A percentile compares a stretch with the other conserved stretches of the same genome.
Evolutionary conservation across 208 protist species (phyloP).

Genomic region (Trypanosoma avium): DNA sequence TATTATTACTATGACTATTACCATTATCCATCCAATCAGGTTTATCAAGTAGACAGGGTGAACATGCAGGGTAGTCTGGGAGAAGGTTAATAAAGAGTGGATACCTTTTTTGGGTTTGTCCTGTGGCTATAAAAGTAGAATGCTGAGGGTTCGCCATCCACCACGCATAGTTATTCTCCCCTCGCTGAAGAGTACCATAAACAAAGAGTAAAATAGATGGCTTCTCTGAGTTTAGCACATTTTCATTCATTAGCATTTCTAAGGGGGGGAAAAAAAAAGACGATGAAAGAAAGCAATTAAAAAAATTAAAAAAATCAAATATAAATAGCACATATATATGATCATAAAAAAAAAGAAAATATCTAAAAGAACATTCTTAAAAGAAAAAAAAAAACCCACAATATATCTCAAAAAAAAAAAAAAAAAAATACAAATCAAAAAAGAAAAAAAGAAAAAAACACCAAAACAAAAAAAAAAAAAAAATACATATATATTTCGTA

Average conservation of each 20-base stretch:
- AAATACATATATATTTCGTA: not conserved
- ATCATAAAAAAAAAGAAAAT: constrained; percentile 22
- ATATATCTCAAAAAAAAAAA: not conserved
- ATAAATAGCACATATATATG: constrained; percentile 16
- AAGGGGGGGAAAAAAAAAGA: not conserved
- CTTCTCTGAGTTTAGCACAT: not conserved
- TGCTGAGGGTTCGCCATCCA: constrained; percentile 56
- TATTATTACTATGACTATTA: not conserved
- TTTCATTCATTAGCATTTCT: not conserved
- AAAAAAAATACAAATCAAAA: not conserved
- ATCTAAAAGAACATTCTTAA: constrained; percentile 20
- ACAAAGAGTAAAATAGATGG: constrained; percentile 52
- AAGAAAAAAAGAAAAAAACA: not conserved
- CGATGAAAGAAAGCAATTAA: constrained; percentile 8
- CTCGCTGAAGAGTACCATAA: constrained; percentile 67
- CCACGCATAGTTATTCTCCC: constrained; percentile 69
- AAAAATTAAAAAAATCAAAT: not conserved
- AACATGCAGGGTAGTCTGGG: constrained; percentile 38
- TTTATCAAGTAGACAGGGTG: constrained; percentile 52
- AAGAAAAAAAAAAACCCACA: constrained; percentile 13
- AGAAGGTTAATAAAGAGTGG: constrained; percentile 63
- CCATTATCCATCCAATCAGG: constrained; percentile 27
- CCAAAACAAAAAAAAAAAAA: not conserved
- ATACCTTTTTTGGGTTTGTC: constrained; percentile 43
- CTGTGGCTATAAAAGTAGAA: constrained; percentile 45